These are phyloP conservation scores for Globisporangium rhizosaccharum DNA, from an alignment of 352 stramenopile genomes.

Conservation along the genomic window DNA sequence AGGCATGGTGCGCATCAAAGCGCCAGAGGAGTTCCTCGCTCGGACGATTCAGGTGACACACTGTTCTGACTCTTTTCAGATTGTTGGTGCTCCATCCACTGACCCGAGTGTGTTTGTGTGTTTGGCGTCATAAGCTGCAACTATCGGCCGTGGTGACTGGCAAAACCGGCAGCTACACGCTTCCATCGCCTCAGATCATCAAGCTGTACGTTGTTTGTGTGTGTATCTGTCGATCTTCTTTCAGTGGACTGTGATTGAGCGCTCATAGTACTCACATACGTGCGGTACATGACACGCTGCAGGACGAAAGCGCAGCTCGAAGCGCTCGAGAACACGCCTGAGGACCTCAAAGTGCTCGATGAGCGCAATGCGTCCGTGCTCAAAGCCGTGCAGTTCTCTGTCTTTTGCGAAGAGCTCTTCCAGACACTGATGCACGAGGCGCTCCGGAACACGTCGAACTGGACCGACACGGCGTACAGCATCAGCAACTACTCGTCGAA, in stretches of 20 bases:
- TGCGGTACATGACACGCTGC: neutral
- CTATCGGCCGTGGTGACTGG: constrained; percentile 31
- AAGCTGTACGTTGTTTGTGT: constrained; percentile 30
- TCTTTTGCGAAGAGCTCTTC: constrained; percentile 86
- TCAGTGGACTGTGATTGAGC: neutral
- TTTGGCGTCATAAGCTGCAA: constrained; percentile 19
- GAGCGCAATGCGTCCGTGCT: constrained; percentile 68
- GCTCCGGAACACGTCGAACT: constrained; percentile 54
- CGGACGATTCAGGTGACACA: constrained; percentile 66
- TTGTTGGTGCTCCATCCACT: neutral
- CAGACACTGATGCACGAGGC: constrained; percentile 81
- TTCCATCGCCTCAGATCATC: constrained; percentile 33
- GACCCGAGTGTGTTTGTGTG: neutral
- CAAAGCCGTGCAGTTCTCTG: constrained; percentile 78
- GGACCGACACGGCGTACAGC: constrained; percentile 64
- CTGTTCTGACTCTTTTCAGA: neutral
- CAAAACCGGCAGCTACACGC: constrained; percentile 30
- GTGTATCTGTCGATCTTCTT: neutral
- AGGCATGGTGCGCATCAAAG: constrained; percentile 69
- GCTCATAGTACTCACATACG: neutral
- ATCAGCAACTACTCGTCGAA: constrained; percentile 54
- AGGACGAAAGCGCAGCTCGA: constrained; percentile 59
- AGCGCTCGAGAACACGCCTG: constrained; percentile 46
- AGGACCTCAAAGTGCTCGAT: constrained; percentile 57
- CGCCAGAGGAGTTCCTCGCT: constrained; percentile 68